Evolutionary conservation across 257 asterid genomes (phyloP).

Genomic region (Eucommia ulmoides): DNA sequence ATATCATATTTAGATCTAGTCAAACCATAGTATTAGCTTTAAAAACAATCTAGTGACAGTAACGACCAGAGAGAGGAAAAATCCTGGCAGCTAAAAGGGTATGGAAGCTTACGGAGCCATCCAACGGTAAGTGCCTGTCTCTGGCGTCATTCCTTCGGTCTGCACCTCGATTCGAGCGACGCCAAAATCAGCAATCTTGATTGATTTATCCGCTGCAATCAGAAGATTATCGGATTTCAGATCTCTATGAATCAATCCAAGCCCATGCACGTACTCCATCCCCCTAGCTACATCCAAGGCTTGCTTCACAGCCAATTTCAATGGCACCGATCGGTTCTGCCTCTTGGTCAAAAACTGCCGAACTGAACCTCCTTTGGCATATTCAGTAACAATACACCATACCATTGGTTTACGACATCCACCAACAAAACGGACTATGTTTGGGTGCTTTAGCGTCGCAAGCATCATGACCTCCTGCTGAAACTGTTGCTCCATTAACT

Average conservation of each 20-base stretch:
- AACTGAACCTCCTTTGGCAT: conserved; percentile 96
- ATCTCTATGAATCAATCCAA: conserved; percentile 85
- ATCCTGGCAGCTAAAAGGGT: not conserved
- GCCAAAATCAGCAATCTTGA: conserved; percentile 95
- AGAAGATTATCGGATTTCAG: conserved; percentile 93
- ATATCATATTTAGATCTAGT: too few relatives aligned
- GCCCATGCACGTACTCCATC: conserved; percentile 89
- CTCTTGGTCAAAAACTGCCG: conserved; percentile 80
- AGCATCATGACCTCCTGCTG: conserved; percentile 99
- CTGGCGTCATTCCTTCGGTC: conserved; percentile 99
- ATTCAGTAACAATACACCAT: conserved; percentile 96
- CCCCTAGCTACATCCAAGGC: conserved; percentile 98
- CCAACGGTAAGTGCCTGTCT: conserved; percentile 98
- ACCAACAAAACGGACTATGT: conserved; percentile 92
- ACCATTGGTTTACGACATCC: conserved; percentile 96
- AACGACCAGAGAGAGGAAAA: too few relatives aligned
- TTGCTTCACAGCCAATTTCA: conserved; percentile 96
- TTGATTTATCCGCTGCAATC: conserved; percentile 82
- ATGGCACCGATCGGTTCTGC: conserved; percentile 77
- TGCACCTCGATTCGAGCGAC: conserved; percentile 97
- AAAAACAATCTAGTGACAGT: too few relatives aligned
- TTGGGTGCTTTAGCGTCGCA: conserved; percentile 76
- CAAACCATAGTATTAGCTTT: too few relatives aligned
- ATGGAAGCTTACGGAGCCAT: conserved; percentile 93
- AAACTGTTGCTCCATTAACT: conserved; percentile 92